These are phyloP conservation scores for Tinospora cordifolia DNA, from an alignment of 164 flowering plant species.

Conservation along the genomic window DNA sequence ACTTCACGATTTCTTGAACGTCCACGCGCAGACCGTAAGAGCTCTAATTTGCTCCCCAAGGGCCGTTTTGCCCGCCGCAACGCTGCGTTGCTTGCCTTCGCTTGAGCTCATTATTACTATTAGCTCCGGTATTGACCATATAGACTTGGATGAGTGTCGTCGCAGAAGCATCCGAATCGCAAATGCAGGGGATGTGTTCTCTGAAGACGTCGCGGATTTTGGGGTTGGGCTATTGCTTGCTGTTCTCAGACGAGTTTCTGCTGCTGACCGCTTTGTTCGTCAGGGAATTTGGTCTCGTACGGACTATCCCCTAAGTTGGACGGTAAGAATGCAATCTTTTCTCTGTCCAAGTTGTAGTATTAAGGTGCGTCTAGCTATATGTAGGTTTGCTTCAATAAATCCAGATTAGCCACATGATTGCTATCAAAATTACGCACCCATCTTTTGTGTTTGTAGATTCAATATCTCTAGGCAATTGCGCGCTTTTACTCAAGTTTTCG, in stretches of 20 bases:
- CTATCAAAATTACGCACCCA: too few species aligned
- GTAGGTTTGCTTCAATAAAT: too few species aligned
- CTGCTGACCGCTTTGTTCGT: conserved; percentile 20
- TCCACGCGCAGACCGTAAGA: conserved; percentile 19
- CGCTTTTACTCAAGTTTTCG: too few species aligned
- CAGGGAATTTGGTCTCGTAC: conserved; percentile 11
- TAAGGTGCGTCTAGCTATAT: too few species aligned
- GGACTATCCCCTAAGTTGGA: conserved; percentile 2
- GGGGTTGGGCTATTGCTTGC: conserved; percentile 38
- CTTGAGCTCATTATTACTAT: conserved; percentile 23
- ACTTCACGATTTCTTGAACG: neutral
- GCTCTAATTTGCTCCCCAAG: conserved; percentile 22
- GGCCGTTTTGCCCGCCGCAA: conserved; percentile 6
- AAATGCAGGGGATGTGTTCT: conserved; percentile 33
- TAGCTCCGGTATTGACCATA: conserved; percentile 40
- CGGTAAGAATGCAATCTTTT: neutral
- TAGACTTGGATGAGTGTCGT: conserved; percentile 38
- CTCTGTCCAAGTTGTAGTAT: too few species aligned
- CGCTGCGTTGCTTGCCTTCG: conserved; percentile 33
- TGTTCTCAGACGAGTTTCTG: conserved; percentile 22
- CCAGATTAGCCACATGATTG: too few species aligned
- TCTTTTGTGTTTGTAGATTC: too few species aligned
- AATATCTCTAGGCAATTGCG: too few species aligned
- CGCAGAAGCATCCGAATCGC: conserved; percentile 40
- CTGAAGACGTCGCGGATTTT: conserved; percentile 47